Evolutionary conservation across 2,329 filamentous ascomycete genomes (phyloP), one percentile per base, ranked within the genome.

Genomic region (Metarhizium sp.): DNA sequence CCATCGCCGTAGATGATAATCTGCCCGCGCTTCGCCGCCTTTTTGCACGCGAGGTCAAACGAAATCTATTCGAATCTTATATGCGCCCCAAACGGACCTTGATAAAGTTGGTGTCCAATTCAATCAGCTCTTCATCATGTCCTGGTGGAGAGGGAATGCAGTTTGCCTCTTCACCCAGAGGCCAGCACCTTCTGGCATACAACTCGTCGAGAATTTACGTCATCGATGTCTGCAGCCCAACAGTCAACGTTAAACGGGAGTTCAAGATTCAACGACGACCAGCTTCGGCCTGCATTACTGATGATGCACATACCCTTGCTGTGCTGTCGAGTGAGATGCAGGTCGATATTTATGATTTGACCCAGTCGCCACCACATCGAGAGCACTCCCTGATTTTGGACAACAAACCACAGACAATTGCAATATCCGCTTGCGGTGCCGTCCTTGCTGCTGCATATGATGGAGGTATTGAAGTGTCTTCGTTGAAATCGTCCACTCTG

Each of bases 191-290:
- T 34, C 78, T 95, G 45, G 90, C 88, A 52, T 88, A 91, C 68
- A 95, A 90, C 69, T 95, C 90, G 42, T 92, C 90, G 13, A 80
- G 90, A 56, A 88, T 95, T 60, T 87, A 92, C 63, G 81, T 95
- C 38, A 74, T 95, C 52, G 85, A 92, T 66, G 75, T 88, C 3
- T 78, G 80, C 25, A 75, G 75, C 1, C 70, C 81, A 42, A 75
- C 79, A 6, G 72, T 90, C 18, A 73, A 75, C 14, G 86, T 92
- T 36, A 81, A 81, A 66, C 81, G 90, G 60, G 90, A 95, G 68
- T 78, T 95, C 63, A 92, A 92, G 71, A 87, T 92, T 49, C 73
- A 86, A 59, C 81, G 90, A 52, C 80, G 89, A 36, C 90, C 91
- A 6, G 77, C 87, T 20, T 84, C 88, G 5, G 85, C 87, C 14